phyloP scores from a whole-genome alignment of 2,329 filamentous ascomycete species.

The Trichoderma polysporum region DNA sequence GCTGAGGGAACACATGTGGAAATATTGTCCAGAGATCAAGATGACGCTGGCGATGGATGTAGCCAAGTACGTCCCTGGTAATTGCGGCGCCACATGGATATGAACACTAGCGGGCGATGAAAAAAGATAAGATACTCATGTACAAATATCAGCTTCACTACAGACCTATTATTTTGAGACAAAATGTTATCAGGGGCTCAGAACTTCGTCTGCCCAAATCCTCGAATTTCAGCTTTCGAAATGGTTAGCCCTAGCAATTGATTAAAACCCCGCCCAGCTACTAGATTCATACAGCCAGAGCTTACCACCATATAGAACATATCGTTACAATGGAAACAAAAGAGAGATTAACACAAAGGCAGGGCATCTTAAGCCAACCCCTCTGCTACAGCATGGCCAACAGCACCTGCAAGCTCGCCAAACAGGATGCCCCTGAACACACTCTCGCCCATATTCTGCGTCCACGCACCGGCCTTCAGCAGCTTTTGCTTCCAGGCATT shows the following conservation, averaged over 20 bases:
- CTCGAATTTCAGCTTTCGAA: background rate
- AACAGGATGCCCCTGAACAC: conserved; percentile 78
- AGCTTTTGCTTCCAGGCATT: conserved; percentile 69
- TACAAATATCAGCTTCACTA: background rate
- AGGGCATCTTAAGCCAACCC: conserved; percentile 8
- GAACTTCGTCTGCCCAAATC: background rate
- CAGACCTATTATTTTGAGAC: background rate
- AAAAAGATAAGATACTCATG: background rate
- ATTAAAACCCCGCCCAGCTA: background rate
- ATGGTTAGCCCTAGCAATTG: background rate
- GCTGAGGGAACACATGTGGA: conserved; percentile 51
- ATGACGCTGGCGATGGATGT: conserved; percentile 57
- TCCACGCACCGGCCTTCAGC: conserved; percentile 72
- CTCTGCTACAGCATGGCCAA: conserved; percentile 52
- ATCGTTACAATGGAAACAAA: background rate
- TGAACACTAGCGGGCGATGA: background rate
- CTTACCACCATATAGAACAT: background rate
- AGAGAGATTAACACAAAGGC: background rate
- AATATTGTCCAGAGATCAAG: conserved; percentile 60
- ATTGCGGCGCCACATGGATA: conserved; percentile 38
- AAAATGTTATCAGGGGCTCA: background rate
- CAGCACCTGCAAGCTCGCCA: conserved; percentile 64
- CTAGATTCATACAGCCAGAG: background rate
- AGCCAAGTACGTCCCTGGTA: conserved; percentile 49
- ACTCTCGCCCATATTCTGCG: conserved; percentile 72